Conservation (phyloP, 768 basidiomycete genomes). For the Xerocomellus dryophilus region DNA sequence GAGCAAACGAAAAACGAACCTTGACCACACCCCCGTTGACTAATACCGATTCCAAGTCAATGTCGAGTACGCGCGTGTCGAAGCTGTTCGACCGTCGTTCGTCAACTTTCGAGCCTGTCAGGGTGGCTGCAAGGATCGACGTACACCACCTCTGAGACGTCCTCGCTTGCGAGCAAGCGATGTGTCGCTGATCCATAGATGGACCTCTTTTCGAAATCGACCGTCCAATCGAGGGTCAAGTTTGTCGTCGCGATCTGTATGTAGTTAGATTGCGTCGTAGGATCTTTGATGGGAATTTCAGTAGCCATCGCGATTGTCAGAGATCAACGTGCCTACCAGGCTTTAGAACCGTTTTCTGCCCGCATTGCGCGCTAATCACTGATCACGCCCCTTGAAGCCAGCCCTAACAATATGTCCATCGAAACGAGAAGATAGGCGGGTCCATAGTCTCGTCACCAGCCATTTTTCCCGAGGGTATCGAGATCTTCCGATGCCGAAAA, state of each 20-base stretch:
- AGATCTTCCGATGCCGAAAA: no score
- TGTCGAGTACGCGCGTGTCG: constrained; percentile 51
- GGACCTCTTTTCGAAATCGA: constrained; percentile 49
- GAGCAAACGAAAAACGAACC: constrained; percentile 35
- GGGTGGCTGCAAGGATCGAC: background rate
- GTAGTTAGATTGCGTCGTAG: constrained; percentile 58
- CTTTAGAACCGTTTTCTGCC: no score
- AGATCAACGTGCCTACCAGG: background rate
- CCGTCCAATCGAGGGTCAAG: constrained; percentile 51
- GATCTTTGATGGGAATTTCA: constrained; percentile 29
- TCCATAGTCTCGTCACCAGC: no score
- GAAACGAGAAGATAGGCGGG: no score
- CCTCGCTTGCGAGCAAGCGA: constrained; percentile 38
- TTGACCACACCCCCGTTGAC: constrained; percentile 45
- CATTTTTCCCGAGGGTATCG: no score
- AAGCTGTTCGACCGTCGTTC: constrained; percentile 32
- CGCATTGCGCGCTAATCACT: no score
- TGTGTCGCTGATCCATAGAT: constrained; percentile 51
- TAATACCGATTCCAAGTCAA: constrained; percentile 42
- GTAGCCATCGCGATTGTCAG: constrained; percentile 10
- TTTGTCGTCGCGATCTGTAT: constrained; percentile 44
- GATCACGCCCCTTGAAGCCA: no score
- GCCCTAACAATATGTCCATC: no score
- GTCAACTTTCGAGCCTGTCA: background rate
- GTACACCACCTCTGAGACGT: constrained; percentile 44